Conservation (phyloP, 805 yeast genomes). For the Hanseniaspora nectarophila region DNA sequence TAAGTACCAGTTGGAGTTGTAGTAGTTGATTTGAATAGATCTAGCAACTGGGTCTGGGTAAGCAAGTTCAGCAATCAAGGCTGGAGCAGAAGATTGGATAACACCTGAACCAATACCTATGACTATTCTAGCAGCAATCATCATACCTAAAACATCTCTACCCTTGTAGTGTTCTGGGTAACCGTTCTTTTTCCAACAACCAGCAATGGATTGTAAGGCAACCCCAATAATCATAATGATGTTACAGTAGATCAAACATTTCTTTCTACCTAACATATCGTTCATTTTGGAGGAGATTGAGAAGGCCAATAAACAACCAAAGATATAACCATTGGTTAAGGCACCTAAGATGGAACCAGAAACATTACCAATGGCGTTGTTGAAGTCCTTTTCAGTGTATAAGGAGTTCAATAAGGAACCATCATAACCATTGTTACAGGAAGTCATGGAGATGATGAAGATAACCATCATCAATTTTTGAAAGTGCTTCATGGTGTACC, state of each 20-base stretch:
- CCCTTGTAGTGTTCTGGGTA: conserved; percentile 30
- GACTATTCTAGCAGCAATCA: conserved; percentile 36
- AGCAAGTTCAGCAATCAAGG: conserved; percentile 40
- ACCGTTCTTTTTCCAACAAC: conserved; percentile 23
- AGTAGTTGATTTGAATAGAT: conserved; percentile 34
- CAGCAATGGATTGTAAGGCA: conserved; percentile 16
- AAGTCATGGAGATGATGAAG: conserved; percentile 34
- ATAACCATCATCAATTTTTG: conserved; percentile 30
- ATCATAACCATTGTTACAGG: conserved; percentile 40
- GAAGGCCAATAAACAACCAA: conserved; percentile 32
- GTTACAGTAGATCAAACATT: conserved; percentile 22
- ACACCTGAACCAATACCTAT: conserved; percentile 38
- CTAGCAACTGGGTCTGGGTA: conserved; percentile 35
- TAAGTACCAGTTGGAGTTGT: conserved; percentile 41
- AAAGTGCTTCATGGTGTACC: conserved; percentile 33
- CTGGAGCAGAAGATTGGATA: conserved; percentile 36
- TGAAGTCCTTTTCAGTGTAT: conserved; percentile 37
- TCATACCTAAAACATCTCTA: conserved; percentile 30
- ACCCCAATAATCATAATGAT: conserved; percentile 19
- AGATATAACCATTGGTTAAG: conserved; percentile 32
- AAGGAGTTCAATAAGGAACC: conserved; percentile 41
- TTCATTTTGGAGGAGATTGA: conserved; percentile 23
- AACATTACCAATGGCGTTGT: conserved; percentile 31
- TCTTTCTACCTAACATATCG: conserved; percentile 36
- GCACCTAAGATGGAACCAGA: conserved; percentile 33